Conservation (phyloP, 164 flowering plant species). For the Vitis labrusca region DNA sequence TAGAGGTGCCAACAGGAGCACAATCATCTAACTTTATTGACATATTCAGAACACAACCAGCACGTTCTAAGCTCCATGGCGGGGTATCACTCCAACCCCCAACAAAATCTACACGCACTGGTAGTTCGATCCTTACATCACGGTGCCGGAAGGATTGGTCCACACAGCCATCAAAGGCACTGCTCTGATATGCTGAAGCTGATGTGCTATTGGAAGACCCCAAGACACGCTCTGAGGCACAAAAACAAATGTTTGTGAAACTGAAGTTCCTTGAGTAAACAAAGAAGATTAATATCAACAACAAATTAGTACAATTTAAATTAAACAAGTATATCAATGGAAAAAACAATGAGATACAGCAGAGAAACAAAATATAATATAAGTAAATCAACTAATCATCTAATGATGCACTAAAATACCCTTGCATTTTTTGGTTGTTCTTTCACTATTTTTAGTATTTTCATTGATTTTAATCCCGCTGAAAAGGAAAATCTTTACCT, state of each 20-base stretch:
- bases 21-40: constrained; percentile 75
- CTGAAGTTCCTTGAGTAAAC: not conserved
- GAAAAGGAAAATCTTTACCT: constrained; percentile 42
- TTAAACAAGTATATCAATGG: not conserved
- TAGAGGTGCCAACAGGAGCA: constrained; percentile 80
- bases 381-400: not conserved
- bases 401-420: not conserved
- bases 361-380: not conserved
- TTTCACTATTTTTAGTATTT: not conserved
- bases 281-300: not conserved
- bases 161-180: constrained; percentile 15
- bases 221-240: constrained; percentile 40
- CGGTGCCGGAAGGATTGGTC: constrained; percentile 31
- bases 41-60: constrained; percentile 95
- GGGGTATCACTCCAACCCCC: constrained; percentile 99
- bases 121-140: constrained; percentile 74
- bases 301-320: not conserved
- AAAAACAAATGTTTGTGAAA: not conserved
- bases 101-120: constrained; percentile 95
- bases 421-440: not conserved
- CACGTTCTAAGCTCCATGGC: constrained; percentile 99
- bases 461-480: not conserved
- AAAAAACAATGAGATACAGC: not conserved
- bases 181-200: constrained; percentile 18
- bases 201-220: constrained; percentile 26